These are phyloP conservation scores for Westerdykella ornata DNA, from an alignment of 2,329 filamentous ascomycete genomes.

Conservation along the genomic window DNA sequence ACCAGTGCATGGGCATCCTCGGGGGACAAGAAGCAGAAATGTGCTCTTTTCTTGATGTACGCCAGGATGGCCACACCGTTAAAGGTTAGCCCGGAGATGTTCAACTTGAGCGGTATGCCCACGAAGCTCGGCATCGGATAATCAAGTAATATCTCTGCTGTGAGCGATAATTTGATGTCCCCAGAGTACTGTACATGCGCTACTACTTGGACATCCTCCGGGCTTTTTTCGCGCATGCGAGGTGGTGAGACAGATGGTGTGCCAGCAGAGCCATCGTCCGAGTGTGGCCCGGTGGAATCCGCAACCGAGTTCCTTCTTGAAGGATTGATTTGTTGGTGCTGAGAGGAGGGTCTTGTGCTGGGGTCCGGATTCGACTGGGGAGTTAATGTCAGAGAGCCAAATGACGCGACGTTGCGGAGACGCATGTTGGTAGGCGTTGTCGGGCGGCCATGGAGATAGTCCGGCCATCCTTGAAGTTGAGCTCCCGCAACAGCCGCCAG, in stretches of 20 bases:
- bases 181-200: constrained; percentile 86
- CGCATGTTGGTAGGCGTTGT: constrained; percentile 32
- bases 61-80: constrained; percentile 91
- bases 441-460: constrained; percentile 28
- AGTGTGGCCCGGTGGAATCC: constrained; percentile 21
- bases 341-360: constrained; percentile 41
- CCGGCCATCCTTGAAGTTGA: constrained; percentile 51
- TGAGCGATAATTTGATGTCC: constrained; percentile 79
- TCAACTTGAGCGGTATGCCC: constrained; percentile 86
- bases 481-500: constrained; percentile 72
- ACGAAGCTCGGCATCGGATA: constrained; percentile 99
- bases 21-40: constrained; percentile 90
- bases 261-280: constrained; percentile 24
- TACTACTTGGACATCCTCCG: constrained; percentile 87
- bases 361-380: constrained; percentile 43
- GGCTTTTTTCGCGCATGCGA: constrained; percentile 62
- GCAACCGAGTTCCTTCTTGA: constrained; percentile 23
- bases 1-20: constrained; percentile 73
- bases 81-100: constrained; percentile 90
- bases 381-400: constrained; percentile 42
- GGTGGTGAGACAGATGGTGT: constrained; percentile 39
- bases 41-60: constrained; percentile 78
- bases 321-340: constrained; percentile 32
- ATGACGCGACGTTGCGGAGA: constrained; percentile 37
- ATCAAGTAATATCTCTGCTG: constrained; percentile 90